These are phyloP conservation scores for Ajuga chamaepitys DNA, from an alignment of 257 asterid species.

Conservation along the genomic window DNA sequence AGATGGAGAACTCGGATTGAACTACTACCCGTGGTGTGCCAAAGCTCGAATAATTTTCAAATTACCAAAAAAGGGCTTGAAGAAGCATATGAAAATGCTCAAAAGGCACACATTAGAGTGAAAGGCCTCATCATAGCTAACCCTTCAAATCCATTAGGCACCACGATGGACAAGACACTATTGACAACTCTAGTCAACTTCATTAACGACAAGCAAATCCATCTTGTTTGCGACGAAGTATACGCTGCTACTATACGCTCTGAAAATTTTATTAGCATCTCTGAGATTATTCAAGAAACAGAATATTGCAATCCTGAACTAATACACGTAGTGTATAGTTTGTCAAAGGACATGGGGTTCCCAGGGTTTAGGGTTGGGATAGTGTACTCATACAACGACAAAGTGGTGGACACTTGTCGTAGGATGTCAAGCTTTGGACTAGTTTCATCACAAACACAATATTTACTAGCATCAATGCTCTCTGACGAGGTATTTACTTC, in stretches of 20 bases:
- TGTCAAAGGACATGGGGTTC: constrained; percentile 68
- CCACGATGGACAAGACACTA: constrained; percentile 32
- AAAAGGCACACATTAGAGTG: constrained; percentile 31
- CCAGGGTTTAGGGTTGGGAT: constrained; percentile 69
- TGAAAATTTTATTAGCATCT: constrained; percentile 31
- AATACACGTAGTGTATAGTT: constrained; percentile 48
- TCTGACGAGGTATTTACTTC: constrained; percentile 45
- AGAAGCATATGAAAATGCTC: constrained; percentile 42
- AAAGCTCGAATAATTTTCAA: constrained; percentile 43
- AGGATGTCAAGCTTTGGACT: constrained; percentile 74
- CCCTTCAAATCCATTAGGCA: constrained; percentile 74
- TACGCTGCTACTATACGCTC: constrained; percentile 38
- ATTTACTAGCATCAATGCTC: constrained; percentile 40
- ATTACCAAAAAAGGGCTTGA: constrained; percentile 45
- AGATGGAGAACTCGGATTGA: constrained; percentile 71
- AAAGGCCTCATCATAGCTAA: constrained; percentile 54
- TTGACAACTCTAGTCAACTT: constrained; percentile 27
- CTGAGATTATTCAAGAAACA: constrained; percentile 39
- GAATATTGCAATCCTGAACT: constrained; percentile 25
- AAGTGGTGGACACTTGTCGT: constrained; percentile 31
- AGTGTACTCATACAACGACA: constrained; percentile 55
- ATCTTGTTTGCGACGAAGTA: constrained; percentile 66
- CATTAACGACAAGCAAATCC: constrained; percentile 36
- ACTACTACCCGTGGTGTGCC: constrained; percentile 40
- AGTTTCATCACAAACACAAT: constrained; percentile 57